Evolutionary conservation across 2,329 filamentous ascomycete species (phyloP), one percentile per base, ranked within the genome.

Genomic region (Fusarium avenaceum): DNA sequence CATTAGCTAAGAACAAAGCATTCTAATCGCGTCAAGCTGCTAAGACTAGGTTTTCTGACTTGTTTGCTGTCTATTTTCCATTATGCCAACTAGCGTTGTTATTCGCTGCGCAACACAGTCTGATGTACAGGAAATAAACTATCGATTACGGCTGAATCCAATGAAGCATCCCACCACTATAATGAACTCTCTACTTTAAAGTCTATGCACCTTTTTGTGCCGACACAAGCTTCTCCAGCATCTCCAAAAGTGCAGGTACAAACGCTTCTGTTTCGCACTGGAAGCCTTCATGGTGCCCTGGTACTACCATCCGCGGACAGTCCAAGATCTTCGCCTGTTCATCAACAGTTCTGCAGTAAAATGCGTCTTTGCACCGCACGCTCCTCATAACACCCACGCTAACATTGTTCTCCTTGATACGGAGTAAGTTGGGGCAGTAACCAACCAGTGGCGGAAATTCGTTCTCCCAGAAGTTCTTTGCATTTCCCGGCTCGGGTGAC

Each of bases 311-410:
- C 1, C 38, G 32, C 0, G 60, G 58, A 20, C 58, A 63, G 0
- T 20, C 43, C 11, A 63, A 10, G 0, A 49, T 32, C 6, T 45
- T 35, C 0, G 58, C 58, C 26, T 63, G 60, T 2, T 26, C 32
- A 38, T 63, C 58, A 10, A 63, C 33, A 1, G 49, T n/a, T 4
- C 58, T 49, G 0, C 49, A 42, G 5, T 55, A 62, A 8, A 55
- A 62, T 0, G 59, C 59, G 2, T 63, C 59, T 10, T 63, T 63
- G 1, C 42, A 63, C 0, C 59, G 19, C 0, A 43, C 15, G 0
- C 60, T 50, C 11, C 58, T 63, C 58, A 63, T 63, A 0, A 63
- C 58, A 1, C 60, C 50, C 10, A 63, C 38, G 4, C 60, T 63
- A 0, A 62, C 53, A 0, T 30, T 30, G 0, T 63, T 38, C 0